Evolutionary conservation across 179 eudicot species (phyloP), one percentile per base, ranked within the genome.

Genomic region (Camellia oleifera): DNA sequence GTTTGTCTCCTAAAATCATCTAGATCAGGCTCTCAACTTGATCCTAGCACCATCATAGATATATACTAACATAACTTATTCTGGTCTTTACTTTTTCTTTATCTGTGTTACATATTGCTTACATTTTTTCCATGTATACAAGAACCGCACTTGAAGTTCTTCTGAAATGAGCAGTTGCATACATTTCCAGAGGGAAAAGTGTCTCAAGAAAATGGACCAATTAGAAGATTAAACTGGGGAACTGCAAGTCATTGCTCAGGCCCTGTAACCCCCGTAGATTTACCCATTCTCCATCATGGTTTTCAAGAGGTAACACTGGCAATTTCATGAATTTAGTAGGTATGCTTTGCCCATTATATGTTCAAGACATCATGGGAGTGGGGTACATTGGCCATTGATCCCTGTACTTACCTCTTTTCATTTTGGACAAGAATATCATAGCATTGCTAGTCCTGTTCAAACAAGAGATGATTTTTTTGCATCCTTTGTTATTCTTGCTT

Each of bases 101-200:
- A 1, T 32, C 40, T 9, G 1, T 66, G 18, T 11, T 23, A 57
- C 7, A 66, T 46, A 64, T 40, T n/a, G 15, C 45, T 71, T 52
- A 64, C 42, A 67, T 80, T 74, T 74, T 17, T 70, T 60, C 18
- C 40, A 32, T 32, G 40, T 32, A 32, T 32, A 32, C 40, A 32
- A 32, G 40, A 32, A 32, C 40, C 1, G 40, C 40, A 32, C 40
- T 32, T 82, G 20, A 76, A 7, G 8, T 62, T 52, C 73, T 13
- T 45, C 72, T 76, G 69, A 68, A 62, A 73, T 81, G 61, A 72
- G 80, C 92, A 95, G 98, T 81, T 95, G 81, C 98, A 95, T 90
- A 90, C 98, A 64, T 95, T 93, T 86, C 98, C 98, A 48, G 95
- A 95, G 83, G 98, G 98, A 46, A 95, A 95, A 83, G 97, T 95